These are phyloP conservation scores for Fusarium sp. DNA, from an alignment of 2,329 filamentous ascomycete genomes.

Conservation along the genomic window DNA sequence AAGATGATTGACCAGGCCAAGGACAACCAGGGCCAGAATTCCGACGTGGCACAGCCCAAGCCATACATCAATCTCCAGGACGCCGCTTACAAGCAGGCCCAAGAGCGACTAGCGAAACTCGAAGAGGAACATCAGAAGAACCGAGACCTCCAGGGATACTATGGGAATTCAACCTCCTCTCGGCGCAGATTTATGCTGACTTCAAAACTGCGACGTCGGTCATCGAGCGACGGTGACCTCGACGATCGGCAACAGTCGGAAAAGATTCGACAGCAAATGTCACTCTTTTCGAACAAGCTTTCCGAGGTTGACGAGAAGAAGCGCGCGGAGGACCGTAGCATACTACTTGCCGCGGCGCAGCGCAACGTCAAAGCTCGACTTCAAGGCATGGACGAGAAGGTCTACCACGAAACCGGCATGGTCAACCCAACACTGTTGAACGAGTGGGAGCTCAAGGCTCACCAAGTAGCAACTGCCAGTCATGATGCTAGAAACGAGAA, in stretches of 20 bases:
- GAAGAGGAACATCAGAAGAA: conserved; percentile 75
- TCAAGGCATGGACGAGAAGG: conserved; percentile 83
- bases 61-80: conserved; percentile 79
- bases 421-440: conserved; percentile 75
- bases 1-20: conserved; percentile 66
- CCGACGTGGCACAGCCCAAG: conserved; percentile 59
- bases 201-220: conserved; percentile 69
- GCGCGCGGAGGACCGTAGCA: conserved; percentile 78
- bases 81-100: conserved; percentile 85
- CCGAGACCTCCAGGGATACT: conserved; percentile 79
- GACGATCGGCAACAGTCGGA: conserved; percentile 77
- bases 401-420: conserved; percentile 81
- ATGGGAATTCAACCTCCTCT: conserved; percentile 64
- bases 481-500: conserved; percentile 70
- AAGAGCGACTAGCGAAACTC: conserved; percentile 84
- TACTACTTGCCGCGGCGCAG: conserved; percentile 81
- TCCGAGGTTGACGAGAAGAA: conserved; percentile 79
- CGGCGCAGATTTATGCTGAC: conserved; percentile 62
- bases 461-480: conserved; percentile 74
- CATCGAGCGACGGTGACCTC: conserved; percentile 74
- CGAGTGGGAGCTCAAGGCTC: conserved; percentile 84
- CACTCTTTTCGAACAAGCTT: conserved; percentile 76
- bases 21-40: conserved; percentile 51
- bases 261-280: conserved; percentile 83
- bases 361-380: conserved; percentile 86